Evolutionary conservation across 2,329 filamentous ascomycete genomes (phyloP).

Genomic region (Pochonia chlamydosporia): DNA sequence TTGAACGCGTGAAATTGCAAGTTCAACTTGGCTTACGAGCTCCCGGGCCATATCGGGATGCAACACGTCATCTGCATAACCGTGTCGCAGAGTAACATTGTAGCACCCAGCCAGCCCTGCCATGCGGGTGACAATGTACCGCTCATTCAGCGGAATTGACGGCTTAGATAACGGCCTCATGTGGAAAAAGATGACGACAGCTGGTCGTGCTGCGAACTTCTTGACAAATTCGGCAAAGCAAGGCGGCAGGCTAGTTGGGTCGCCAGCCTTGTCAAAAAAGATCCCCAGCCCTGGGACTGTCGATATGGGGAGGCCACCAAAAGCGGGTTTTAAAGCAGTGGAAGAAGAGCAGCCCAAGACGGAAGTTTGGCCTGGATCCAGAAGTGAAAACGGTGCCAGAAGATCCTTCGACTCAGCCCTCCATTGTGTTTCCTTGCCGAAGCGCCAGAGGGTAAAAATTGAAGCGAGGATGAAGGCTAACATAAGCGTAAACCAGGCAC

Average conservation of each 20-base stretch:
- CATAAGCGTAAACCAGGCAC: constrained; percentile 72
- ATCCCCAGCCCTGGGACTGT: constrained; percentile 57
- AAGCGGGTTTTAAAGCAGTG: constrained; percentile 26
- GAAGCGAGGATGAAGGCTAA: constrained; percentile 56
- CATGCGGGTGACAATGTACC: constrained; percentile 39
- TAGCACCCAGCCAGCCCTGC: constrained; percentile 57
- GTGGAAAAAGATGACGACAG: constrained; percentile 70
- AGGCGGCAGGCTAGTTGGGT: constrained; percentile 50
- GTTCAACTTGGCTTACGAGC: constrained; percentile 54
- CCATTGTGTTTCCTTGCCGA: constrained; percentile 76
- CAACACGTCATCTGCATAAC: constrained; percentile 67
- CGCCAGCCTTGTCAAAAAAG: constrained; percentile 73
- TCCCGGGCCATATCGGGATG: constrained; percentile 53
- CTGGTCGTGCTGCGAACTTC: constrained; percentile 62
- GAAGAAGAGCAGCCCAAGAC: not conserved
- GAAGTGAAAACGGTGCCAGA: constrained; percentile 38
- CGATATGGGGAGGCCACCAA: constrained; percentile 36
- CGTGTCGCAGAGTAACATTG: constrained; percentile 63
- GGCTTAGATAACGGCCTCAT: constrained; percentile 58
- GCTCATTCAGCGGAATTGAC: constrained; percentile 41
- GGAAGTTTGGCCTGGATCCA: constrained; percentile 12
- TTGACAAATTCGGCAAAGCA: constrained; percentile 66
- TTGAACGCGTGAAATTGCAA: constrained; percentile 35
- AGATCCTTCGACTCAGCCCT: constrained; percentile 59
- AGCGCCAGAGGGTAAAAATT: constrained; percentile 71